Evolutionary conservation across 208 protist genomes (phyloP), one percentile per base, ranked within the genome.

Genomic region (Trypanosoma melophagium): DNA sequence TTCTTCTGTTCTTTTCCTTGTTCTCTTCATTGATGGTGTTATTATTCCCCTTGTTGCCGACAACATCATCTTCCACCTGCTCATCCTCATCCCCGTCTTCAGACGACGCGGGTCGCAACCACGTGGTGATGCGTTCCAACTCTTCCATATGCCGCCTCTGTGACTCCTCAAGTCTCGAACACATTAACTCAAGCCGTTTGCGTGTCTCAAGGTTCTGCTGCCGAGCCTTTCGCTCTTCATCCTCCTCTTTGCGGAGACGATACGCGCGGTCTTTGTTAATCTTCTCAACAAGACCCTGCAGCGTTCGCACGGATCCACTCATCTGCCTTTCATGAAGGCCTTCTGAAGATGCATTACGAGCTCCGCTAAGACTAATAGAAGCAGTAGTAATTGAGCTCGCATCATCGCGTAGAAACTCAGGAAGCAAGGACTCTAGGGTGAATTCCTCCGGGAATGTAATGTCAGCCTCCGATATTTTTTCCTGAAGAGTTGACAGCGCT

Each of bases 321-420:
- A 7, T 35, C 22, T 47, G 25, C 3, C 56, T 13, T 17, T 58
- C 44, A 16, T 35, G 1, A 35, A 35, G 28, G 5, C 28, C 5
- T 35, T 5, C 28, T 35, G 5, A 1, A 35, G 28, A 35, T 5
- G 28, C 28, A 35, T 35, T 35, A 35, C 28, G 13, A 14, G 41
- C n/a, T 52, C 24, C 57, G 2, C 19, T 16, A n/a, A 2, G 40
- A 62, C 1, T 22, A 51, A 51, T 19, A 35, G 28, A 5, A 35
- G 5, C 19, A 17, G 5, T 10, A 28, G 0, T 16, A 25, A 7
- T 40, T 13, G 17, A n/a, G 12, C 2, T 49, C 56, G 17, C 24
- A 28, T 31, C 40, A 14, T 74, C 51, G 3, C 68, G 58, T 19
- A 74, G 24, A 61, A 74, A 74, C 12, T 53, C 68, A 22, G 68